Conservation (phyloP, 805 yeast genomes). For the Saccharomycopsis synnaedendra region DNA sequence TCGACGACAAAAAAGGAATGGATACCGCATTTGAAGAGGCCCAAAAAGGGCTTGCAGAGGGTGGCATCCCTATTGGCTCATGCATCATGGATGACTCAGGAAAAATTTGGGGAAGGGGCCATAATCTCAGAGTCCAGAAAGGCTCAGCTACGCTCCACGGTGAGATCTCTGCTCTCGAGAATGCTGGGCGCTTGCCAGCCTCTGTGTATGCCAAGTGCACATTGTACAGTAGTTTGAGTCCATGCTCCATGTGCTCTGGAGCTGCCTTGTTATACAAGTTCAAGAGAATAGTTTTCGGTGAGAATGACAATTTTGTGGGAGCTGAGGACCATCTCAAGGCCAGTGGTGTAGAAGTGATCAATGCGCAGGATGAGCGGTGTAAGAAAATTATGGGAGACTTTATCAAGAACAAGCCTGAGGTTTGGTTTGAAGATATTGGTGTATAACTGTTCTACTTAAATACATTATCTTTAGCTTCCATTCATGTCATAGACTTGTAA, state of each 20-base stretch:
- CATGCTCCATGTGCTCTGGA: constrained; percentile 94
- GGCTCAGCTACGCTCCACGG: constrained; percentile 81
- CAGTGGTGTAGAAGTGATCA: constrained; percentile 64
- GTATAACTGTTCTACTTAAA: constrained; percentile 17
- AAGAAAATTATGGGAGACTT: constrained; percentile 66
- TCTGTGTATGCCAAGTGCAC: constrained; percentile 74
- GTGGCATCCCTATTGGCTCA: constrained; percentile 90
- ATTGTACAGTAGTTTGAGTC: constrained; percentile 84
- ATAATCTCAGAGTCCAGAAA: constrained; percentile 82
- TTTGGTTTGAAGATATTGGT: constrained; percentile 80
- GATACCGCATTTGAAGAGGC: constrained; percentile 68
- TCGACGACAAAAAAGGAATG: constrained; percentile 34
- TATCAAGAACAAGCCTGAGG: constrained; percentile 64
- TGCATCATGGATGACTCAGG: constrained; percentile 68
- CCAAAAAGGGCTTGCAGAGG: constrained; percentile 52
- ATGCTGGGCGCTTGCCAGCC: constrained; percentile 84
- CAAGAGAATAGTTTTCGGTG: constrained; percentile 81
- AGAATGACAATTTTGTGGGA: constrained; percentile 71
- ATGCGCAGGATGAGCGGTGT: constrained; percentile 48
- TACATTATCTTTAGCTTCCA: no score
- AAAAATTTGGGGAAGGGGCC: constrained; percentile 76
- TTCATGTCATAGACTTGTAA: no score
- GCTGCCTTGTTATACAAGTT: constrained; percentile 85
- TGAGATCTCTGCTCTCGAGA: constrained; percentile 80
- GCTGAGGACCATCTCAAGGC: constrained; percentile 64